Evolutionary conservation across 2,329 filamentous ascomycete genomes (phyloP), one percentile per base, ranked within the genome.

Genomic region (Exserohilum rostratum): DNA sequence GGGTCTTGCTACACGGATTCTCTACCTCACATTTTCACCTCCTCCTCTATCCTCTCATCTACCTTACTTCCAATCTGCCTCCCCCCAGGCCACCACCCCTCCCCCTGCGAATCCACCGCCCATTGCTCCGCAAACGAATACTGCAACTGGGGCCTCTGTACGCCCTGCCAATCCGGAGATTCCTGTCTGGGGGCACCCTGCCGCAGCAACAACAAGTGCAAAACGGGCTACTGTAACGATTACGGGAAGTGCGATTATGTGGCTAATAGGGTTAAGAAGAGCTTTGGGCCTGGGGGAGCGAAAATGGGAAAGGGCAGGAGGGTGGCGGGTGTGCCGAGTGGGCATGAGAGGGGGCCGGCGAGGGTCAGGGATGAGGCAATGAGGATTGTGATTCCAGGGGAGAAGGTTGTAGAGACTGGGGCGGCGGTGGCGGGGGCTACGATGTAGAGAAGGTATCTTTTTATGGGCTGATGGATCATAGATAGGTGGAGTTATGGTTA

Each of bases 211-310:
- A 65, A 67, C 29, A 61, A 55, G n/a, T 74, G 72, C 33, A 72
- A 70, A 46, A 73, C 70, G 0, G 71, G 71, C 0, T 69, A 62
- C 42, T 75, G 72, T 31, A 75, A 74, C 17, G 42, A 44, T 1
- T 48, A 67, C 30, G 70, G 66, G 0, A 55, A 62, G 0, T 75
- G 72, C 31, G 71, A 74, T 54, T 72, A 72, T 20, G 46, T 64
- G 0, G 60, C n/a, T 1, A 17, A 17, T 6, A 11, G 60, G 0
- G 51, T 64, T 46, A 54, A 50, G 50, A 65, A 72, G 56, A 12
- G 54, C 5, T 47, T 47, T n/a, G 70, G 70, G 0, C 67, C 67
- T 0, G 68, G 70, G 0, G 62, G 57, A 0, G 58, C 62, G 10
- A 54, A 50, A 2, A 62, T 61, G 13, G 57, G 57, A 6, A 63